Percentiles rank a stretch among this genome's conserved stretches.
phyloP scores from a whole-genome alignment of 176 grass and related monocot species.

The Tillandsia leiboldiana region DNA sequence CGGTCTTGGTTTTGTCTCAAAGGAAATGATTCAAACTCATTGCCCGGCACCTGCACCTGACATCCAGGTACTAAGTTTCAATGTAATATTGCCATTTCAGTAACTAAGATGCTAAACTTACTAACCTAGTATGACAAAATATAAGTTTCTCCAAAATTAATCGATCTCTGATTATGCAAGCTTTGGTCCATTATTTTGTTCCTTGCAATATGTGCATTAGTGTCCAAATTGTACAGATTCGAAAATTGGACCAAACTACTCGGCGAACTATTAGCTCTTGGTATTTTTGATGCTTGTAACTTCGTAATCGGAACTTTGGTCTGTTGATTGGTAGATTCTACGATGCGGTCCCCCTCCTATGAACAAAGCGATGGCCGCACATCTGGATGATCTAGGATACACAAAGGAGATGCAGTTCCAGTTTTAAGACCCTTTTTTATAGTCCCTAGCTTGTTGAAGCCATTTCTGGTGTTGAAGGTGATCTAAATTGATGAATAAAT shows the following conservation, averaged over 20 bases:
- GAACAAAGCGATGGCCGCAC: constrained; percentile 90
- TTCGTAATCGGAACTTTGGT: not conserved
- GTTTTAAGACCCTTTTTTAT: constrained; percentile 28
- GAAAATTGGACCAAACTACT: not conserved
- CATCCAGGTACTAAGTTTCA: constrained; percentile 51
- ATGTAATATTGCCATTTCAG: not conserved
- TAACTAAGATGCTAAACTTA: not conserved
- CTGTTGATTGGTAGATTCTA: constrained; percentile 41
- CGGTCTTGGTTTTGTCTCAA: constrained; percentile 85
- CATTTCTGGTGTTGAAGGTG: not conserved
- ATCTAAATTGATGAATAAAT: not conserved
- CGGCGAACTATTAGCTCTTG: not conserved
- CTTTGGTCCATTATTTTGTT: too few relatives aligned
- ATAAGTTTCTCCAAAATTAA: too few relatives aligned
- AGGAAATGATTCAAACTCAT: constrained; percentile 79
- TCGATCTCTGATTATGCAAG: too few relatives aligned
- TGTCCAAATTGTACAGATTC: too few relatives aligned
- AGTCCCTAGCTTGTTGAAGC: not conserved
- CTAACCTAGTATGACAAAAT: too few relatives aligned
- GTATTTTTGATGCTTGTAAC: not conserved
- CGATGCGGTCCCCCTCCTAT: constrained; percentile 94
- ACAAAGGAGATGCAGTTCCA: constrained; percentile 97
- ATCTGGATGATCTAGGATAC: constrained; percentile 75
- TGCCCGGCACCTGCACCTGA: constrained; percentile 57
- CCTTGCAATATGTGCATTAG: too few relatives aligned